Percentiles rank a stretch among this genome's conserved stretches.
Conservation (phyloP, 1,284 basidiomycete species). For the Lentinus polychrous region DNA sequence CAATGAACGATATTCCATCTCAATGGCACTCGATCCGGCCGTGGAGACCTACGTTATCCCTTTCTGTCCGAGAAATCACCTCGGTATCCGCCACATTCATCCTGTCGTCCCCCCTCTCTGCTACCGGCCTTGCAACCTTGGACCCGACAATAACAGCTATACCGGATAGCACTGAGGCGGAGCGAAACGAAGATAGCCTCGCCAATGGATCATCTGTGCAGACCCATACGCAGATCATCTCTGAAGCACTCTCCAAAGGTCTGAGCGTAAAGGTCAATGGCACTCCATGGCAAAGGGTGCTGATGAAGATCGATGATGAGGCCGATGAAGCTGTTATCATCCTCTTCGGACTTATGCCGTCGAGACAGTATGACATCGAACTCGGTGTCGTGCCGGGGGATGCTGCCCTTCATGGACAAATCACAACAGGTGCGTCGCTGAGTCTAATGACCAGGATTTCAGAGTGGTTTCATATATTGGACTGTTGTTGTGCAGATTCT, state of each 20-base stretch:
- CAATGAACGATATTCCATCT: conserved; percentile 13
- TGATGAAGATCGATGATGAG: conserved; percentile 70
- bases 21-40: conserved; percentile 71
- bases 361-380: conserved; percentile 74
- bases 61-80: conserved; percentile 69
- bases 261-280: conserved; percentile 74
- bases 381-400: conserved; percentile 62
- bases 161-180: conserved; percentile 33
- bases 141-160: conserved; percentile 36
- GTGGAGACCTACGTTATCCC: conserved; percentile 60
- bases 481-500: not conserved
- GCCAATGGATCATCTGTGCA: not conserved
- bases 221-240: conserved; percentile 37
- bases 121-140: conserved; percentile 25
- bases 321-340: conserved; percentile 76
- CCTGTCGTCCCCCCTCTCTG: conserved; percentile 48
- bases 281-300: conserved; percentile 65
- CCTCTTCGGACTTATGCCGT: conserved; percentile 73
- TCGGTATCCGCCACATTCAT: conserved; percentile 77
- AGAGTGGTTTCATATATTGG: too few relatives aligned
- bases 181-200: conserved; percentile 16
- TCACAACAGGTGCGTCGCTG: conserved; percentile 53
- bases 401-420: conserved; percentile 44
- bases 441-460: too few relatives aligned
- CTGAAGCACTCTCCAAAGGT: conserved; percentile 63